These are phyloP conservation scores for Delonix regia DNA, from an alignment of 306 rosid genomes.

Conservation along the genomic window DNA sequence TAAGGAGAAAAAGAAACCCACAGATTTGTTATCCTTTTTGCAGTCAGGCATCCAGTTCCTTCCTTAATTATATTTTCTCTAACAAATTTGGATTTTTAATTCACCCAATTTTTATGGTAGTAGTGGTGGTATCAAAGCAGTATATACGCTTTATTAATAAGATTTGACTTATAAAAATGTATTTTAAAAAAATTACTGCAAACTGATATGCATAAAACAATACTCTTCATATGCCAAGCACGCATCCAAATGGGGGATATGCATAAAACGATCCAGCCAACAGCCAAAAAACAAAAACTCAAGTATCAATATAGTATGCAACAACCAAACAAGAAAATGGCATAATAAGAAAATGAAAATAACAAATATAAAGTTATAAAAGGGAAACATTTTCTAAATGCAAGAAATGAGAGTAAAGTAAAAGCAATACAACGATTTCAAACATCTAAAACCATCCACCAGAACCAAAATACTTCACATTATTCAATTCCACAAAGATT, in stretches of 20 bases:
- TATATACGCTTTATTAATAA: background rate
- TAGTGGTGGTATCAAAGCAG: background rate
- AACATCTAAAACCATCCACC: background rate
- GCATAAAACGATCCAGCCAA: background rate
- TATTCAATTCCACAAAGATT: constrained; percentile 1
- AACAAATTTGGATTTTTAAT: background rate
- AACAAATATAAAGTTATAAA: background rate
- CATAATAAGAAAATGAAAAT: background rate
- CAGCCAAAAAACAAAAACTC: background rate
- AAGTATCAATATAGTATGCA: background rate
- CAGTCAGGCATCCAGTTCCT: constrained; percentile 1
- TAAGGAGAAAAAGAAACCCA: background rate
- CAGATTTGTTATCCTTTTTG: background rate
- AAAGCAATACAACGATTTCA: background rate
- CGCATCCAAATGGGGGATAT: background rate
- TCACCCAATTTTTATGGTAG: background rate
- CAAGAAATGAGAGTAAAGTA: background rate
- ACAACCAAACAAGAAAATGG: constrained; percentile 5
- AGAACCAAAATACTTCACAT: background rate
- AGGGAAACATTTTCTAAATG: background rate
- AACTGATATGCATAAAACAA: background rate
- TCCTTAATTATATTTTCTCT: background rate
- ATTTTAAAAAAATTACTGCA: background rate
- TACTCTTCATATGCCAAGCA: background rate
- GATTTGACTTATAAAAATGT: background rate